These are phyloP conservation scores for Phaffomyces antillensis DNA, from an alignment of 805 yeast species.

Conservation along the genomic window DNA sequence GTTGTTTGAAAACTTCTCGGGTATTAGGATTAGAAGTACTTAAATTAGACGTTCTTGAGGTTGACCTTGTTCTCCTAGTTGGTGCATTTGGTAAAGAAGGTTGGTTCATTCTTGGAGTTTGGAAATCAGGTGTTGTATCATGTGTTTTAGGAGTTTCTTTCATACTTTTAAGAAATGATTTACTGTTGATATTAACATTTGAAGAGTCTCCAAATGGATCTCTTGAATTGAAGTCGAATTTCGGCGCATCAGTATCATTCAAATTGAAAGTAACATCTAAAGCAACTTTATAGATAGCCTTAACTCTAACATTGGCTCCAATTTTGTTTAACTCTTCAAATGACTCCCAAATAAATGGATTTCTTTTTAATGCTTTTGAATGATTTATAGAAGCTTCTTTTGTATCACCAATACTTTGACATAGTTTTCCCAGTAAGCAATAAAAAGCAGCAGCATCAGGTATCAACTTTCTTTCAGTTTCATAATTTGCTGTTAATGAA, in stretches of 20 bases:
- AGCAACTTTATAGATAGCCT: slow-evolving; percentile 37
- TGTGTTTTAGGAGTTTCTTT: slow-evolving; percentile 15
- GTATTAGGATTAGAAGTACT: slow-evolving; percentile 5
- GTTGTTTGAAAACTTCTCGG: slow-evolving; percentile 14
- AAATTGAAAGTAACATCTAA: slow-evolving; percentile 13
- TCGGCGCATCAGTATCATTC: slow-evolving; percentile 1
- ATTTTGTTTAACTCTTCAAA: slow-evolving; percentile 64
- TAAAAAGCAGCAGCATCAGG: slow-evolving; percentile 73
- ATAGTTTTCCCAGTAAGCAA: slow-evolving; percentile 64
- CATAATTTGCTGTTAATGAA: slow-evolving; percentile 27
- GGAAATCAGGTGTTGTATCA: slow-evolving; percentile 24
- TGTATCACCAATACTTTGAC: slow-evolving; percentile 48
- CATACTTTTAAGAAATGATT: slow-evolving; percentile 10
- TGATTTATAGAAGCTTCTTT: slow-evolving; percentile 62
- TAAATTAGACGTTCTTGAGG: slow-evolving; percentile 4
- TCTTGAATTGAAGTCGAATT: slow-evolving; percentile 10
- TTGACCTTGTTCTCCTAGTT: slow-evolving; percentile 28
- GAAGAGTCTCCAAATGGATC: slow-evolving; percentile 25
- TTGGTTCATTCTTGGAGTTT: slow-evolving; percentile 36
- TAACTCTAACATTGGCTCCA: slow-evolving; percentile 64
- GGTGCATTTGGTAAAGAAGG: slow-evolving; percentile 32
- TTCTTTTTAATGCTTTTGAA: slow-evolving; percentile 58
- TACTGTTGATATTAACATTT: slow-evolving; percentile 9
- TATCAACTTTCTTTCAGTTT: slow-evolving; percentile 25
- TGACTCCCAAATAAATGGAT: slow-evolving; percentile 85